Percentiles rank a stretch among this genome's conserved stretches.
Conservation (phyloP, 2,329 filamentous ascomycete genomes). For the Rutstroemia sp. region DNA sequence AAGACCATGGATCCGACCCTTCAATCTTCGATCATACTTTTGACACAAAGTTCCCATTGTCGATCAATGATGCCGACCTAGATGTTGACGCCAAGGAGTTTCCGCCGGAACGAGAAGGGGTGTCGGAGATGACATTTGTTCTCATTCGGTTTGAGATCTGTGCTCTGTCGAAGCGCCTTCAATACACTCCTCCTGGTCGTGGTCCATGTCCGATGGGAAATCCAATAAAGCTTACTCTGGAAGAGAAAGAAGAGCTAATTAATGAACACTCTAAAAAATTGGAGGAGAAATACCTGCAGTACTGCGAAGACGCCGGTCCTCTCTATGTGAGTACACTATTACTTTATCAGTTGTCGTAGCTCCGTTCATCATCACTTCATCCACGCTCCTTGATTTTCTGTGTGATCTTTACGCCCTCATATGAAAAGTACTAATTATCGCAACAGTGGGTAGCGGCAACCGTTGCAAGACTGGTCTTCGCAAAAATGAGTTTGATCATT, state of each 20-base stretch:
- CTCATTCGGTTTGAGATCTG: slow-evolving; percentile 32
- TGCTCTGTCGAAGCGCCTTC: slow-evolving; percentile 18
- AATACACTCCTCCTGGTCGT: slow-evolving; percentile 21
- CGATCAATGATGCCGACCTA: slow-evolving; percentile 43
- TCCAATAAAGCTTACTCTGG: slow-evolving; percentile 15
- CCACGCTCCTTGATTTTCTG: not conserved
- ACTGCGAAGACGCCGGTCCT: slow-evolving; percentile 34
- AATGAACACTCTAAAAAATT: slow-evolving; percentile 24
- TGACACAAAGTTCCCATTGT: slow-evolving; percentile 47
- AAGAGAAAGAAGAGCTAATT: slow-evolving; percentile 28
- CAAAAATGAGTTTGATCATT: slow-evolving; percentile 34
- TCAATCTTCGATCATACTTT: slow-evolving; percentile 50
- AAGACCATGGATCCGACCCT: slow-evolving; percentile 56
- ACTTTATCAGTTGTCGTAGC: not conserved
- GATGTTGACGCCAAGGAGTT: slow-evolving; percentile 27
- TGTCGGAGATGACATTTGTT: slow-evolving; percentile 34
- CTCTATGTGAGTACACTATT: slow-evolving; percentile 29
- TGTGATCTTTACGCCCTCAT: not conserved
- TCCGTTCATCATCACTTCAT: not conserved
- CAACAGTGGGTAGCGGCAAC: slow-evolving; percentile 40
- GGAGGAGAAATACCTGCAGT: slow-evolving; percentile 28
- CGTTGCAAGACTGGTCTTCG: slow-evolving; percentile 32
- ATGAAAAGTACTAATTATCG: not conserved
- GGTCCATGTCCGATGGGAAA: slow-evolving; percentile 6
- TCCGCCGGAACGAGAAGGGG: slow-evolving; percentile 23